Evolutionary conservation across 345 rosid genomes (phyloP).

Genomic region (Citrus inodora): DNA sequence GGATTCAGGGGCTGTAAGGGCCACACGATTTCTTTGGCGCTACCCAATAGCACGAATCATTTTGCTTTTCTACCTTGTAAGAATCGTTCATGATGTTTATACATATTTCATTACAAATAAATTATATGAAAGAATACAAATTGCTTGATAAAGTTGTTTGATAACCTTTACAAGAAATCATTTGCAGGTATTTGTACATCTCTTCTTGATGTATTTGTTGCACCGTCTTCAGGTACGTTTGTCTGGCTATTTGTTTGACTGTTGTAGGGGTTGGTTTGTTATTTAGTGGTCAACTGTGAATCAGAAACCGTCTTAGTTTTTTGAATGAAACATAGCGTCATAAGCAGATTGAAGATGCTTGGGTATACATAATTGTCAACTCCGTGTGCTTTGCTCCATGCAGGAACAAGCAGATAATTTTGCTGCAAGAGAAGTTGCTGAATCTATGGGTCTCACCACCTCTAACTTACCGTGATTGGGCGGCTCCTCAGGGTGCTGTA

Average conservation of each 20-base stretch:
- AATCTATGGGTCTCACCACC: slow-evolving; percentile 66
- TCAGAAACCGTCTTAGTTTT: background rate
- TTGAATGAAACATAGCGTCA: background rate
- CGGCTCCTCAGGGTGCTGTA: background rate
- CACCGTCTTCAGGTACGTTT: slow-evolving; percentile 88
- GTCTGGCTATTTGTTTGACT: background rate
- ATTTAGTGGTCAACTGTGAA: background rate
- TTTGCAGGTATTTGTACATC: slow-evolving; percentile 89
- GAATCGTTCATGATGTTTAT: slow-evolving; percentile 11
- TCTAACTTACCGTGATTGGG: slow-evolving; percentile 42
- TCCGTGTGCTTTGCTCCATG: background rate
- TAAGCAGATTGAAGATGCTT: background rate
- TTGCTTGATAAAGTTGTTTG: background rate
- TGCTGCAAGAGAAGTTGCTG: slow-evolving; percentile 66
- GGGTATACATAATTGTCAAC: background rate
- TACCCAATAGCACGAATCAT: slow-evolving; percentile 86
- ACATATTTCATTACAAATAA: background rate
- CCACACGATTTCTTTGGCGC: slow-evolving; percentile 94
- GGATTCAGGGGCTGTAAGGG: slow-evolving; percentile 96
- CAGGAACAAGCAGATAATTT: slow-evolving; percentile 82
- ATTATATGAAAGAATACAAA: slow-evolving; percentile 1
- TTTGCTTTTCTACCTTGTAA: slow-evolving; percentile 84
- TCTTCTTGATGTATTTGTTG: slow-evolving; percentile 94
- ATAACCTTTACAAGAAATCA: slow-evolving; percentile 13
- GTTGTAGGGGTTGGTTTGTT: background rate